Percentiles rank a stretch among this genome's conserved stretches.
Conservation (phyloP, 1,284 basidiomycete genomes). For the Sporisorium reilianum region DNA sequence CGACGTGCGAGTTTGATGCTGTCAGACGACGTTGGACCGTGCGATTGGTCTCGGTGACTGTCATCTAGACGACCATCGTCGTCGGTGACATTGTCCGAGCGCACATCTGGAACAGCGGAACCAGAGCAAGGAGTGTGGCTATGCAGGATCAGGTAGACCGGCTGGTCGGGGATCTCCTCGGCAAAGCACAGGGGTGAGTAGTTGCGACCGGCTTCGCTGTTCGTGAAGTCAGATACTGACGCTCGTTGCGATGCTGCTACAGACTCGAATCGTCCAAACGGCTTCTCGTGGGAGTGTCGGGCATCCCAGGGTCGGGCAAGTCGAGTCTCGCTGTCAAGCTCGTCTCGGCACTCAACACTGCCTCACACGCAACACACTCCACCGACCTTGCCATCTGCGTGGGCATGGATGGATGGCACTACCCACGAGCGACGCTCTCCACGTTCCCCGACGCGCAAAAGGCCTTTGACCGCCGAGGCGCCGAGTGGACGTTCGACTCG, state of each 20-base stretch:
- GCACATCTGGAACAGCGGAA: not conserved
- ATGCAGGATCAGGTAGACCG: constrained; percentile 35
- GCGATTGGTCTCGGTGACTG: not conserved
- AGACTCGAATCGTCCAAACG: constrained; percentile 74
- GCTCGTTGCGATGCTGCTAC: not conserved
- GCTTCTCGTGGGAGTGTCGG: constrained; percentile 80
- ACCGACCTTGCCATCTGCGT: constrained; percentile 74
- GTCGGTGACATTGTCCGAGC: not conserved
- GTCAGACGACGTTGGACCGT: constrained; percentile 2
- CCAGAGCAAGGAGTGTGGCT: not conserved
- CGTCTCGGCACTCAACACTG: constrained; percentile 67
- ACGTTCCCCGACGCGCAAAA: constrained; percentile 74
- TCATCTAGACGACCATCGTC: not conserved
- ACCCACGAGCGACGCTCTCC: constrained; percentile 73
- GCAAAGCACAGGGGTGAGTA: constrained; percentile 17
- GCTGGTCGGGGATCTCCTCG: constrained; percentile 17
- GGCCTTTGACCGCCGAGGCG: constrained; percentile 62
- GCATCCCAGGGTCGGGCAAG: constrained; percentile 87
- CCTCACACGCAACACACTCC: not conserved
- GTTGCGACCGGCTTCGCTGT: too few species aligned
- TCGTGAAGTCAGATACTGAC: not conserved
- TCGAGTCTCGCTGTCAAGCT: constrained; percentile 77
- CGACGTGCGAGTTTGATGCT: too few species aligned
- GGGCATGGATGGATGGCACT: constrained; percentile 87
- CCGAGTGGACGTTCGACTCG: constrained; percentile 66